These are phyloP conservation scores for Fusarium piperis DNA, from an alignment of 2,329 filamentous ascomycete species.

Conservation along the genomic window DNA sequence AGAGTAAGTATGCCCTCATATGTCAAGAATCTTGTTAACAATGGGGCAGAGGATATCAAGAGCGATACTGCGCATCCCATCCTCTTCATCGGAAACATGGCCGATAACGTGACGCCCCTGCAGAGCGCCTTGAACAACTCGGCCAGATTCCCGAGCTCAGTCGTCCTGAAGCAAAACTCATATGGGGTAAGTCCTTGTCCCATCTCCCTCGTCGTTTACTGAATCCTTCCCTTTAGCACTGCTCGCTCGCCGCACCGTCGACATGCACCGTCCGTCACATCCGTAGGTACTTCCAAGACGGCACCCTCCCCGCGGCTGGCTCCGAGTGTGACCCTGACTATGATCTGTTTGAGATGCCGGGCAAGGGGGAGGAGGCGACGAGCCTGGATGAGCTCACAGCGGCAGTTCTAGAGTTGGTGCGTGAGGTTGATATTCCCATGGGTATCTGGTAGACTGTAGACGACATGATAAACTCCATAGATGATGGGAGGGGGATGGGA, in stretches of 20 bases:
- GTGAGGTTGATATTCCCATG: conserved; percentile 33
- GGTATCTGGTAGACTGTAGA: conserved; percentile 2
- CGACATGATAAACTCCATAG: background rate
- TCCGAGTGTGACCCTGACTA: conserved; percentile 59
- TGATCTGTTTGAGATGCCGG: conserved; percentile 52
- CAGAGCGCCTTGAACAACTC: conserved; percentile 57
- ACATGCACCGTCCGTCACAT: conserved; percentile 55
- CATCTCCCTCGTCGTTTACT: background rate
- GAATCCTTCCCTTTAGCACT: conserved; percentile 54
- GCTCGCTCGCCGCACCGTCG: conserved; percentile 56
- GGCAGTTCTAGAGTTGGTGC: conserved; percentile 21
- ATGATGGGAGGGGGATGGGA: background rate
- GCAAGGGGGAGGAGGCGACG: conserved; percentile 4
- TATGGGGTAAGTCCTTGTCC: conserved; percentile 56
- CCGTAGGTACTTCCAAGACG: conserved; percentile 57
- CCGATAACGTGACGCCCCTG: conserved; percentile 60
- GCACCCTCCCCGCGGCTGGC: conserved; percentile 54
- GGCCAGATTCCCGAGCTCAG: conserved; percentile 55
- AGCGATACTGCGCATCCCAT: conserved; percentile 55
- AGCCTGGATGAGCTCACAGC: conserved; percentile 31
- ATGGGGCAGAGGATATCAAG: conserved; percentile 39
- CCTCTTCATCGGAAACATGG: conserved; percentile 56
- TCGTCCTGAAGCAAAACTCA: conserved; percentile 59
- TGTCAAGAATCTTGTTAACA: background rate
- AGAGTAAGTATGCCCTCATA: conserved; percentile 37